Evolutionary conservation across 768 basidiomycete species (phyloP), one percentile per base, ranked within the genome.

Genomic region (Leucosporidium creatinivorum): DNA sequence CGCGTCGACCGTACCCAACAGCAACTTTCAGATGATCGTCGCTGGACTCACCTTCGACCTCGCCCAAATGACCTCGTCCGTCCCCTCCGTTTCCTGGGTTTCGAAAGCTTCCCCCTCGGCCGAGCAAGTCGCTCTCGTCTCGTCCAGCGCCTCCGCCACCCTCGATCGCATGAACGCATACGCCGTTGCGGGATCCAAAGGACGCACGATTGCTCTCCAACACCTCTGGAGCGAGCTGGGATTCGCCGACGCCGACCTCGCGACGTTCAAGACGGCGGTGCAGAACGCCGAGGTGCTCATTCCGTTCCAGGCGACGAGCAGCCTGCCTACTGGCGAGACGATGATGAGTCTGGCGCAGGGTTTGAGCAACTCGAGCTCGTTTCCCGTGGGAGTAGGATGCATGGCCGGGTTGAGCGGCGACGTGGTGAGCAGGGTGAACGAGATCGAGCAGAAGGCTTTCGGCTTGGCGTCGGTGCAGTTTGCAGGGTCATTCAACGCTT

Each of bases 41-140:
- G 69, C 39, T 8, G 69, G 69, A 1, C 66, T 47, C 52, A 58
- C 47, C 0, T 69, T 21, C 21, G 69, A 69, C 57, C 25, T 69
- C 3, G 39, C 64, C 12, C n/a, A n/a, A 12, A 26, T 69, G 49
- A 21, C 51, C 28, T 9, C 61, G 25, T n/a, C 54, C 18, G 59
- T 61, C 18, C 60, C 48, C 28, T 1, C 39, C 1, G 44, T 54
- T 13, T 19, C 18, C 7, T 69, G 68, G 68, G 25, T 31, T 17
- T 30, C 44, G n/a, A 13, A 33, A 10, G 47, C 52, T 50, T 30
- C 36, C 1, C 57, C 67, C 9, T 3, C n/a, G 7, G n/a, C 18
- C 3, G 61, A 54, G 7, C 49, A 36, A 21, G 0, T 15, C 23
- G 21, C 1, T 2, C n/a, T 21, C n/a, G 44, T 28, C 3, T 31